Base-by-base conservation (phyloP, 495 filamentous ascomycete genomes). In the Aspergillus nidulans region DNA sequence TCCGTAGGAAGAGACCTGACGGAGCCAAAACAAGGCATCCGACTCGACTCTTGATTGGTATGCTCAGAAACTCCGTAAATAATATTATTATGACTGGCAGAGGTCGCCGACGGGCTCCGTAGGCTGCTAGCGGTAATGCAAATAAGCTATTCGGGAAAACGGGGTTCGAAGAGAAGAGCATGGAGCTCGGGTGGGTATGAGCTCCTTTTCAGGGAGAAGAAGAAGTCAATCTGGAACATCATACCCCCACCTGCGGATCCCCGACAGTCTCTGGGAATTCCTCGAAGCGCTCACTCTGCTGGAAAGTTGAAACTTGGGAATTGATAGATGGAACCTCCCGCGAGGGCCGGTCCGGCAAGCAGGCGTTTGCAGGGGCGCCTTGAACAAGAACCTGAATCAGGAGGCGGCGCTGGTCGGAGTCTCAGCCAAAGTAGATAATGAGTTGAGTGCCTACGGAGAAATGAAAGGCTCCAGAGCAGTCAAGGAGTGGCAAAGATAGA, bases 181-280 rank as follows among this genome's bases (percentile, higher is more conserved):
- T 12, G 49, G 43, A 59, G 60, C 60, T 63, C 57, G 57, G 58
- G 61, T 57, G 53, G 59, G 44, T 44, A 39, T 30, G 53, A 36
- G 20, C 21, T 25, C 48, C 47, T 56, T 41, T 59, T 54, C 32
- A 47, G 50, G 42, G 44, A 45, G 49, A 38, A 49, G 46, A 53
- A 50, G 58, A 57, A 53, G 51, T 55, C 55, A 55, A 52, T 49
- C 52, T 53, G 53, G 55, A 52, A 61, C 55, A 26, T 32, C 20
- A 54, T 64, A 61, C 49, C 58, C 58, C 59, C 58, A 25, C 26
- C 24, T 23, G 56, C 62, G 62, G 62, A 61, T 59, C 58, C 55
- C 45, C 45, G 54, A 59, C 43, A 56, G 48, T 55, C 57, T 49
- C 30, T 46, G 44, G 24, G 20, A 20, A 39, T 38, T 38, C 38